phyloP scores from a whole-genome alignment of 31 red algal genomes.

The Bonnemaisonia californica region DNA sequence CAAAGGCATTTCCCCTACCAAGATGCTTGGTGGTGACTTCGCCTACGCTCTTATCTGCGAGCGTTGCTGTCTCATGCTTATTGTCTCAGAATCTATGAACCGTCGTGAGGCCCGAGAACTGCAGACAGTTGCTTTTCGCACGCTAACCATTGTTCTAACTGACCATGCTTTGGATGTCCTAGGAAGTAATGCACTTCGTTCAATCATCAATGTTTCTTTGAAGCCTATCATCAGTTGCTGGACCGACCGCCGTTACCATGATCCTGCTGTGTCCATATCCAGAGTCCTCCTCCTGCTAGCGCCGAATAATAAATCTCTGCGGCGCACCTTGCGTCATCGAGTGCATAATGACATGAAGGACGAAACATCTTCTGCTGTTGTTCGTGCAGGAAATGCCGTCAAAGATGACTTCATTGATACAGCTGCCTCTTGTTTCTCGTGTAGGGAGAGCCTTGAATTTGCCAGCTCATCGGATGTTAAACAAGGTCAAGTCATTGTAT shows the following conservation, averaged over 20 bases:
- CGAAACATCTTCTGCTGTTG: conserved; percentile 18
- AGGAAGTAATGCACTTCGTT: conserved; percentile 44
- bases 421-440: conserved; percentile 58
- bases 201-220: conserved; percentile 53
- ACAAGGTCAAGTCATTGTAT: conserved; percentile 36
- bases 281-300: conserved; percentile 36
- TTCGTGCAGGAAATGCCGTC: conserved; percentile 33
- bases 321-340: conserved; percentile 20
- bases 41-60: conserved; percentile 55
- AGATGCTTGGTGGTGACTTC: conserved; percentile 66
- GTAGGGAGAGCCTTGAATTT: conserved; percentile 44
- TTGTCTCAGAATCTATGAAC: conserved; percentile 34
- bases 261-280: conserved; percentile 42
- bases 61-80: conserved; percentile 53
- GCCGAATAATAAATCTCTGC: conserved; percentile 40
- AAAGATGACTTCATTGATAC: conserved; percentile 50
- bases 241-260: conserved; percentile 58
- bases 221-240: conserved; percentile 47
- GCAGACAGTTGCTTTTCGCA: conserved; percentile 48
- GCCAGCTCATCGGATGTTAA: background rate
- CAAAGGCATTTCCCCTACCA: conserved; percentile 30
- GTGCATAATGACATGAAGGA: conserved; percentile 33
- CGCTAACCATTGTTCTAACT: conserved; percentile 36
- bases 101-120: conserved; percentile 39
- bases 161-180: conserved; percentile 43